phyloP scores from a whole-genome alignment of 163 green algal species.

The Scenedesmus sp. region DNA sequence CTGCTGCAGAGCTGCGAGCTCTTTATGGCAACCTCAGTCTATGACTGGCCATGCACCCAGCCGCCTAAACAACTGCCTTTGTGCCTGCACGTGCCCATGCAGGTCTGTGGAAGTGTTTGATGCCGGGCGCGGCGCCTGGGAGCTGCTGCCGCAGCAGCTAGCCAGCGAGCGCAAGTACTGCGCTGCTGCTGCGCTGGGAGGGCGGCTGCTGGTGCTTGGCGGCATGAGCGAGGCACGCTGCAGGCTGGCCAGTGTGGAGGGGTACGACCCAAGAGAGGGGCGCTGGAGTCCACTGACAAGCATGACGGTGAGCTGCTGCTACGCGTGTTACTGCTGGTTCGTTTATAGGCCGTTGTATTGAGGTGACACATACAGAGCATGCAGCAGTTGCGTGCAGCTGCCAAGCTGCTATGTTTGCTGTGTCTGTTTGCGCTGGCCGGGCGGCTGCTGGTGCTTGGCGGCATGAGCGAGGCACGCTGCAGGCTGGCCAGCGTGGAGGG shows the following conservation, averaged over 20 bases:
- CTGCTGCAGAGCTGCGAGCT: neutral
- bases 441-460: conserved; percentile 67
- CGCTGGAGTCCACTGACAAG: conserved; percentile 57
- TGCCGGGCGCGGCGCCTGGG: conserved; percentile 29
- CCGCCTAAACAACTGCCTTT: too few species aligned
- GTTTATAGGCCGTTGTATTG: too few species aligned
- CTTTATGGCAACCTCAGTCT: too few species aligned
- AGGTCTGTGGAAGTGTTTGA: conserved; percentile 47
- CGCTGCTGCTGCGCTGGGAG: conserved; percentile 55
- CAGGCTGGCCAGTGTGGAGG: conserved; percentile 68
- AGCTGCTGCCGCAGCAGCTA: neutral
- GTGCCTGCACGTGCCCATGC: neutral
- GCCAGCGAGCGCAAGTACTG: conserved; percentile 51
- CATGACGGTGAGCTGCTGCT: conserved; percentile 30
- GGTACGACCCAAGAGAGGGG: conserved; percentile 72
- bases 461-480: conserved; percentile 60
- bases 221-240: conserved; percentile 62
- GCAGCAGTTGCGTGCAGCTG: too few species aligned
- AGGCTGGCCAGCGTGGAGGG: conserved; percentile 69
- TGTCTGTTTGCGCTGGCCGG: conserved; percentile 49
- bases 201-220: conserved; percentile 67
- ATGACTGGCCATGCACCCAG: too few species aligned
- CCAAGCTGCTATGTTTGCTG: too few species aligned
- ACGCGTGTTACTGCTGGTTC: neutral
- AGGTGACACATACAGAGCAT: too few species aligned